Conservation (phyloP, 1,284 basidiomycete species). For the Trichosporon asahii region DNA sequence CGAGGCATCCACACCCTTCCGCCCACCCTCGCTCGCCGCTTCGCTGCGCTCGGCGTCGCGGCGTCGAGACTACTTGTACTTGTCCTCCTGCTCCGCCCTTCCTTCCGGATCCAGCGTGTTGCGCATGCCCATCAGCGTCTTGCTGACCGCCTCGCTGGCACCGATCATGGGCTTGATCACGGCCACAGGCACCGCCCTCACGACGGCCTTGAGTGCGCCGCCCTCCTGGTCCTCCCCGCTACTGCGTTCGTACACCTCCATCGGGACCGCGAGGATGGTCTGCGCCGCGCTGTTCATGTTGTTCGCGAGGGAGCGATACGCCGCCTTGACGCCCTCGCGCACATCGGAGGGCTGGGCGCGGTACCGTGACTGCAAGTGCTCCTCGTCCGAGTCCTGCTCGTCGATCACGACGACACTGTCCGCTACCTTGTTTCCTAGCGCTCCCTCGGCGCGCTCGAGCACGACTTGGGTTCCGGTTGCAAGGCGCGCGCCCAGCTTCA, state of each 20-base stretch:
- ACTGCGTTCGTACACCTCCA: conserved; percentile 95
- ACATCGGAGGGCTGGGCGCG: conserved; percentile 83
- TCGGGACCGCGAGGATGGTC: conserved; percentile 95
- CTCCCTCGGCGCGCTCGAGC: conserved; percentile 88
- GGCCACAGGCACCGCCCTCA: conserved; percentile 93
- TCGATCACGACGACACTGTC: conserved; percentile 28
- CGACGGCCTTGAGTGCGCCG: conserved; percentile 83
- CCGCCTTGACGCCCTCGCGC: conserved; percentile 81
- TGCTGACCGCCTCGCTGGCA: conserved; percentile 90
- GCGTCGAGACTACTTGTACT: conserved; percentile 62
- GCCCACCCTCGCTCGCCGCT: no score
- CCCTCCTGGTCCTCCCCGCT: conserved; percentile 68
- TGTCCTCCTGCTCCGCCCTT: conserved; percentile 74
- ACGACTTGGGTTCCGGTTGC: conserved; percentile 98
- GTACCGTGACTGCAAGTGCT: conserved; percentile 68
- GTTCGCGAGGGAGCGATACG: conserved; percentile 75
- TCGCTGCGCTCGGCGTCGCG: neutral
- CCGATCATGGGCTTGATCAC: conserved; percentile 96
- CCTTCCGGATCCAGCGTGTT: conserved; percentile 81
- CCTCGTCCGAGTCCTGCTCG: conserved; percentile 29
- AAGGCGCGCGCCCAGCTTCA: conserved; percentile 88
- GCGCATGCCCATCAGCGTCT: conserved; percentile 86
- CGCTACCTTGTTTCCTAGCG: conserved; percentile 62
- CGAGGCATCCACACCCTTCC: no score
- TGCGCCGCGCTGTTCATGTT: conserved; percentile 92